These are phyloP conservation scores for Acanthochlamys bracteata DNA, from an alignment of 106 monocot genomes.

Conservation along the genomic window DNA sequence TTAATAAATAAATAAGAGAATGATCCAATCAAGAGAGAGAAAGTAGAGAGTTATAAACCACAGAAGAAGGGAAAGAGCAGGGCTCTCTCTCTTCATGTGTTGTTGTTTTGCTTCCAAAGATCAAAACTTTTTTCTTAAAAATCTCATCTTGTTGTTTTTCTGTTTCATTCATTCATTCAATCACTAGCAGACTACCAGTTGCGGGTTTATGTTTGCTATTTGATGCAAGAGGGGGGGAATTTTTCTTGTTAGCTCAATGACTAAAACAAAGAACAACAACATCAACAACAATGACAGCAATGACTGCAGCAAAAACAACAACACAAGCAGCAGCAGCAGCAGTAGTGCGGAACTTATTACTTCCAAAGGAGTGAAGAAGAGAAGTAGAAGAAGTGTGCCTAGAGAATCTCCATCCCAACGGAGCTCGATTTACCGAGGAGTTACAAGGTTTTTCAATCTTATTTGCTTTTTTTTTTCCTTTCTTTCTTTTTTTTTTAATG, in stretches of 20 bases:
- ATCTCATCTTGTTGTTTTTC: neutral
- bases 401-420: constrained; percentile 54
- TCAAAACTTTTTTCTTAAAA: neutral
- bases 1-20: no score
- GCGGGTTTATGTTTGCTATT: no score
- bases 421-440: constrained; percentile 74
- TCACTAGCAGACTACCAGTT: neutral
- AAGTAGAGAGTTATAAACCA: no score
- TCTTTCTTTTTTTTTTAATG: neutral
- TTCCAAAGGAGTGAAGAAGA: constrained; percentile 60
- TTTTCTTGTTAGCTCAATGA: constrained; percentile 17
- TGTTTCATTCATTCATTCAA: neutral
- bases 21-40: no score
- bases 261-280: constrained; percentile 23
- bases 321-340: neutral
- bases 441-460: constrained; percentile 48
- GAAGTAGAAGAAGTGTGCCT: constrained; percentile 48
- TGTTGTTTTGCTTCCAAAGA: neutral
- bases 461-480: neutral
- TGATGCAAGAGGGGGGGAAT: no score
- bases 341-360: no score
- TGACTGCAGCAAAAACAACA: neutral
- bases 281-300: neutral
- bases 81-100: neutral
- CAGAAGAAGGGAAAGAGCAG: neutral